Evolutionary conservation across 2,329 filamentous ascomycete genomes (phyloP).

Genomic region (Paecilomyces sp.): DNA sequence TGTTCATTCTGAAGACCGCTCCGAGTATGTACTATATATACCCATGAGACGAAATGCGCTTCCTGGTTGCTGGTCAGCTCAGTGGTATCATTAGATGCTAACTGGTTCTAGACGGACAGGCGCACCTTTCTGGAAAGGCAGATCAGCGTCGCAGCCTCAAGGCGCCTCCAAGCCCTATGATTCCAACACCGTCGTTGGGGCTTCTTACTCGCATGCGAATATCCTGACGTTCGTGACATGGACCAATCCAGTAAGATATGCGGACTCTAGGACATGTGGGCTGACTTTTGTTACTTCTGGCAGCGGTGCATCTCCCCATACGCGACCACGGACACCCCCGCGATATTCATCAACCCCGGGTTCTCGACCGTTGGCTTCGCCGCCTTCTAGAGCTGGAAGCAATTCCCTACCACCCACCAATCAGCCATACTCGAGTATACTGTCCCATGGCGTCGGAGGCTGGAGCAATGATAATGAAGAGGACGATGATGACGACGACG

Average conservation of each 20-base stretch:
- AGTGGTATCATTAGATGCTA: conserved; percentile 14
- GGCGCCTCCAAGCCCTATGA: conserved; percentile 54
- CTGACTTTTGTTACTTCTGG: conserved; percentile 10
- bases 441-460: conserved; percentile 73
- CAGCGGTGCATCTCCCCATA: conserved; percentile 35
- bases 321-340: conserved; percentile 69
- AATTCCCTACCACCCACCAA: conserved; percentile 47
- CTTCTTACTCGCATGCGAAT: conserved; percentile 93
- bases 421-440: conserved; percentile 71
- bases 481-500: conserved; percentile 56
- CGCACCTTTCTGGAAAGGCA: conserved; percentile 79
- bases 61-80: conserved; percentile 1
- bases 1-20: conserved; percentile 24
- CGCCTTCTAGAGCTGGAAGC: conserved; percentile 39
- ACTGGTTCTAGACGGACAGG: conserved; percentile 55
- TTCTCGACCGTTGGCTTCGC: conserved; percentile 46
- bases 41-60: neutral
- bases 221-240: conserved; percentile 74
- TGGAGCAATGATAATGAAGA: conserved; percentile 70
- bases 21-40: conserved; percentile 24
- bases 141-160: conserved; percentile 47
- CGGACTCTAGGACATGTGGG: conserved; percentile 5
- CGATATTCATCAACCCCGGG: conserved; percentile 50
- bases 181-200: conserved; percentile 74
- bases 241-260: conserved; percentile 47